Evolutionary conservation across 441 rosid species (phyloP).

Genomic region (Bocquillonia castaneifolia): DNA sequence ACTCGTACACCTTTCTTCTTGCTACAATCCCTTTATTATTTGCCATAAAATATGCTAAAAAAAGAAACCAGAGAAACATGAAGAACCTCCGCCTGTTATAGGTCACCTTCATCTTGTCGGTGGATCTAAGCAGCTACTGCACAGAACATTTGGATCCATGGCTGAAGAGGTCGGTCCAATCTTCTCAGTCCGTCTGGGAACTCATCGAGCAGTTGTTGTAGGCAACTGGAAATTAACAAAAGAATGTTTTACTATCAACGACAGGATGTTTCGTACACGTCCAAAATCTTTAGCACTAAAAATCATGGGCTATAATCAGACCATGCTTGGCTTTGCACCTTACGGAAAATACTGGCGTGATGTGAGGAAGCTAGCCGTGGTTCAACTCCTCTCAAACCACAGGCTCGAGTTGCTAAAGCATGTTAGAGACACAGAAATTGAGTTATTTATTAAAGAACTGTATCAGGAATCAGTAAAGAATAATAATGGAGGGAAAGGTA

Average conservation of each 20-base stretch:
- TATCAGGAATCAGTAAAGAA: not conserved
- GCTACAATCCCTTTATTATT: conserved; percentile 11
- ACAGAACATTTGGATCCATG: conserved; percentile 30
- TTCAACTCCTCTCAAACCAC: conserved; percentile 38
- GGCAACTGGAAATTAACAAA: conserved; percentile 36
- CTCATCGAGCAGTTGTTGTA: conserved; percentile 29
- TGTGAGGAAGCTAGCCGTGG: conserved; percentile 33
- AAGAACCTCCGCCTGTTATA: conserved; percentile 33
- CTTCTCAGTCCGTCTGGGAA: conserved; percentile 35
- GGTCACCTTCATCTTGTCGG: conserved; percentile 40
- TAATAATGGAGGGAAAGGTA: conserved; percentile 13
- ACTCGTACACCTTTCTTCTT: conserved; percentile 13
- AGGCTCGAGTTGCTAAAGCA: conserved; percentile 29
- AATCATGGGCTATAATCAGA: conserved; percentile 33
- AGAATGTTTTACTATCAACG: conserved; percentile 42
- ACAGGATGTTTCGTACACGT: conserved; percentile 32
- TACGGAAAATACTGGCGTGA: conserved; percentile 41
- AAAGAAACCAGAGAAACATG: conserved; percentile 10
- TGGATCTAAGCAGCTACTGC: conserved; percentile 26
- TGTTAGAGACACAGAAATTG: conserved; percentile 14
- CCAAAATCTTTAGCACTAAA: conserved; percentile 27
- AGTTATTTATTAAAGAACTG: conserved; percentile 10
- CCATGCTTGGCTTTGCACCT: conserved; percentile 38
- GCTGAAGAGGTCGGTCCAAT: conserved; percentile 39
- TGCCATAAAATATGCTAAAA: not conserved